phyloP scores from a whole-genome alignment of 305 asterid species.

The Striga hermonthica region DNA sequence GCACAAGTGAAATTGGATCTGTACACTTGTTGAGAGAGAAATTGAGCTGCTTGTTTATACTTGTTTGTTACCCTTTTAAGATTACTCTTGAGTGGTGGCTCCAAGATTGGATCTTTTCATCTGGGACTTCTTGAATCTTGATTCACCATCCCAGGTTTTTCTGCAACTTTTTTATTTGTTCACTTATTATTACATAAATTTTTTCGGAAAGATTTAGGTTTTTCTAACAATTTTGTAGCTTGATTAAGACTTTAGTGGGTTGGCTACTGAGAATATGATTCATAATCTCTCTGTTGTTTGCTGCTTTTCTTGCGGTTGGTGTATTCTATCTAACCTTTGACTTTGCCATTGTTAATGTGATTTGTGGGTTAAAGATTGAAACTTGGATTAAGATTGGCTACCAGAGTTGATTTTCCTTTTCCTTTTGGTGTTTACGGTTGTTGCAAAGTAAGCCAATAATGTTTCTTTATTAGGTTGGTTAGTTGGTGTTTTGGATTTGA shows the following conservation, averaged over 20 bases:
- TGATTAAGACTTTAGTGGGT: constrained; percentile 12
- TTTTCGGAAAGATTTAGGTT: not conserved
- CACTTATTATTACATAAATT: not conserved
- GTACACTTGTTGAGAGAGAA: constrained; percentile 8
- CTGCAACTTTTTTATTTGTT: constrained; percentile 22
- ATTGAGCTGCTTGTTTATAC: not conserved
- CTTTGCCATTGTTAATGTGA: not conserved
- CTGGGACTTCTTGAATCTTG: constrained; percentile 30
- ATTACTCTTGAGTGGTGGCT: constrained; percentile 21
- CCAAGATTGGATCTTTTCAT: constrained; percentile 41
- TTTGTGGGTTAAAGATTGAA: not conserved
- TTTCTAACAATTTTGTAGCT: not conserved
- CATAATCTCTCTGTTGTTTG: no score
- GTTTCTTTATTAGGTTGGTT: constrained; percentile 19
- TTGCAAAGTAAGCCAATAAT: not conserved
- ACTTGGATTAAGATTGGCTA: not conserved
- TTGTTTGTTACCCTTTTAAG: not conserved
- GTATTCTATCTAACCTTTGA: not conserved
- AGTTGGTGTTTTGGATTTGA: constrained; percentile 33
- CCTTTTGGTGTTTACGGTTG: constrained; percentile 2
- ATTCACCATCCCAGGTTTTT: constrained; percentile 32
- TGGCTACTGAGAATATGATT: constrained; percentile 1
- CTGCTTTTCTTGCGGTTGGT: not conserved
- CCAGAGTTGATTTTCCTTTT: not conserved
- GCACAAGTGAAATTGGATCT: constrained; percentile 26